These are phyloP conservation scores for Setaria viridis DNA, from an alignment of 202 grass and related monocot species.

Conservation along the genomic window DNA sequence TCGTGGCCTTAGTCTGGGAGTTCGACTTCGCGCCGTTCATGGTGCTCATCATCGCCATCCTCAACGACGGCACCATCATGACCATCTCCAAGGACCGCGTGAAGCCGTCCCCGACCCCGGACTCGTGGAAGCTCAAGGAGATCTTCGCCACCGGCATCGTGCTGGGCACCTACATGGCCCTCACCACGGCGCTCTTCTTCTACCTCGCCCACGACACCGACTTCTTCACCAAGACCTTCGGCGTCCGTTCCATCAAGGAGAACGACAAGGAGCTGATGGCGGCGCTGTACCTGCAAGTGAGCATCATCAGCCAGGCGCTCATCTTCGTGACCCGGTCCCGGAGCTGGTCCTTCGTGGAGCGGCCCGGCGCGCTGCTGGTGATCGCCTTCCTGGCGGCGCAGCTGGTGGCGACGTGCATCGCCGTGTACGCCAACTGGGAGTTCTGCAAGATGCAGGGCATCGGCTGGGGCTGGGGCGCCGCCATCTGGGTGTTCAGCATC, in stretches of 20 bases:
- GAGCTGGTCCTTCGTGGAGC: constrained; percentile 74
- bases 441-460: constrained; percentile 88
- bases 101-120: constrained; percentile 71
- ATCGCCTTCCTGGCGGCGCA: constrained; percentile 73
- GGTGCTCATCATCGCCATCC: constrained; percentile 93
- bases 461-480: constrained; percentile 82
- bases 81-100: constrained; percentile 98
- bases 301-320: constrained; percentile 89
- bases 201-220: constrained; percentile 72
- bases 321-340: constrained; percentile 85
- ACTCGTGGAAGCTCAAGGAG: constrained; percentile 94
- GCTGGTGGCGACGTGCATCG: constrained; percentile 74
- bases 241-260: constrained; percentile 64
- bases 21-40: constrained; percentile 98
- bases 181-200: constrained; percentile 83
- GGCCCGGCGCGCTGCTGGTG: constrained; percentile 67
- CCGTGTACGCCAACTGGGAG: constrained; percentile 74
- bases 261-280: constrained; percentile 70
- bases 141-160: constrained; percentile 90
- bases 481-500: constrained; percentile 83
- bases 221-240: constrained; percentile 58
- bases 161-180: constrained; percentile 88
- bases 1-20: constrained; percentile 80
- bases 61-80: constrained; percentile 98
- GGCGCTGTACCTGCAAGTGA: constrained; percentile 91